Conservation (phyloP, 371 early-diverging fungal genomes). For the Parasitella parasitica region DNA sequence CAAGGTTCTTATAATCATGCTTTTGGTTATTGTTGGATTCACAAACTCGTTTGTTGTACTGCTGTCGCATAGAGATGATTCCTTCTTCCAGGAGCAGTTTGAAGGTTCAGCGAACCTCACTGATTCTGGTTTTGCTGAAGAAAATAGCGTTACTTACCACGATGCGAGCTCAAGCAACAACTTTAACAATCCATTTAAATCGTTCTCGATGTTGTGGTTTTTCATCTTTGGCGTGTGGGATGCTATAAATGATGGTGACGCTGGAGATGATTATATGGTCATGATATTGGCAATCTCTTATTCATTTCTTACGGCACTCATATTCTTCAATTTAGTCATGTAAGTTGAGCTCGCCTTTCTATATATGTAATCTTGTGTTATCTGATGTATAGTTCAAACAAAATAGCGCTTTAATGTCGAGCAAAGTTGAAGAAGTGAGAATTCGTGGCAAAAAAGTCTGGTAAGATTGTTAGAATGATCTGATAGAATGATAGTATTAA, state of each 20-base stretch:
- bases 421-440: constrained; percentile 8
- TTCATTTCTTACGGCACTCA: constrained; percentile 10
- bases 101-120: neutral
- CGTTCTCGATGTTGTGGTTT: constrained; percentile 7
- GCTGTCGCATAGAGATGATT: neutral
- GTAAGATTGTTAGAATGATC: neutral
- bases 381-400: neutral
- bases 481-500: no score
- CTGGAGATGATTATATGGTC: constrained; percentile 9
- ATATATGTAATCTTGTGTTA: neutral
- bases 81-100: constrained; percentile 9
- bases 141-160: neutral
- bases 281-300: constrained; percentile 1
- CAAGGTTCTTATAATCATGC: constrained; percentile 4
- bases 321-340: constrained; percentile 21
- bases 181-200: constrained; percentile 3
- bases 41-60: constrained; percentile 5
- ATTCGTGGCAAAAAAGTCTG: constrained; percentile 9
- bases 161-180: neutral
- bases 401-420: constrained; percentile 17
- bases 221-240: constrained; percentile 19
- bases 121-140: neutral
- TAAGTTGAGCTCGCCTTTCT: neutral
- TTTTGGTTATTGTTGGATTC: constrained; percentile 13
- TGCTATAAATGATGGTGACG: constrained; percentile 7